Base-by-base conservation (phyloP, 2,329 filamentous ascomycete genomes). In the Pseudogymnoascus sp. region DNA sequence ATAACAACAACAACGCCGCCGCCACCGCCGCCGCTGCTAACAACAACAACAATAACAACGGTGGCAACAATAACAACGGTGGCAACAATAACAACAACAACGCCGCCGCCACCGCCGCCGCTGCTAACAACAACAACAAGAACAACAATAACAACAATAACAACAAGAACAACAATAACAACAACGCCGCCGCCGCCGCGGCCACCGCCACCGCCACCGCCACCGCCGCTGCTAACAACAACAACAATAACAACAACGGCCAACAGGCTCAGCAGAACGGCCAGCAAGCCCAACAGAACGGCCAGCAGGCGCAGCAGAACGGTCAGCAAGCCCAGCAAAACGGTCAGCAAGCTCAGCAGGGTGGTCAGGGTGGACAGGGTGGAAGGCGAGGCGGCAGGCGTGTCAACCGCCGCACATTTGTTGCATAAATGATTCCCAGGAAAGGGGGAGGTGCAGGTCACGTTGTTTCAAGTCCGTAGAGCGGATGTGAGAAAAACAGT, bases 31-130 rank as follows among this genome's bases (percentile, higher is more conserved):
- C 26, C 26, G 26, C 26, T 29, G 26, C 26, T 7, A 67, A 66
- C 12, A 69, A 66, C 5, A 67, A 21, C 21, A 21, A 21, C 21
- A 21, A 21, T 21, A 21, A 21, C 21, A 21, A 21, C 21, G 21
- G 2, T 21, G 21, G 2, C 3, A 21, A 21, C 21, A 21, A 21
- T 3, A 21, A 21, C 21, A 21, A 21, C 21, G 3, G 3, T 21
- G 3, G 3, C 21, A 21, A 21, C 21, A 21, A 21, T 21, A 21
- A 21, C 21, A 21, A 21, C n/a, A 42, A 11, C 40, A 21, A 21
- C 16, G 7, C 11, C 40, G 23, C 23, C 4, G 4, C 23, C 23
- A 5, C 23, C 21, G 3, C 21, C 21, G 21, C 21, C 21, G 21
- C 21, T 21, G 21, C 21, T 21, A 21, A 21, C 21, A 21, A 21